Conservation (phyloP, 2,329 filamentous ascomycete genomes). For the Ceratocystis huliohia region DNA sequence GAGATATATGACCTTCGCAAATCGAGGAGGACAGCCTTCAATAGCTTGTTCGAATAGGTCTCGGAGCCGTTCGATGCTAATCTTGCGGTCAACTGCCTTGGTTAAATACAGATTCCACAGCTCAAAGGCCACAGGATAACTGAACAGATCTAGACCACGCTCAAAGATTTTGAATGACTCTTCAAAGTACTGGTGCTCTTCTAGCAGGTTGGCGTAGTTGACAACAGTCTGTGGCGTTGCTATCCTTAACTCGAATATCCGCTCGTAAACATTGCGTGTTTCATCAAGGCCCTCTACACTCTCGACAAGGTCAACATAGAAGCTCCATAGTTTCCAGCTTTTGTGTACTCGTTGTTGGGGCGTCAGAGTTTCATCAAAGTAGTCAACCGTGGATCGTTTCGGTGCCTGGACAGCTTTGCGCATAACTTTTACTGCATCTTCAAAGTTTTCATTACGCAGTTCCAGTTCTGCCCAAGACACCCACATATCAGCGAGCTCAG, state of each 20-base stretch:
- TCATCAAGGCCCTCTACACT: conserved; percentile 85
- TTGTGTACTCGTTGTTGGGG: conserved; percentile 97
- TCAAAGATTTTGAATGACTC: conserved; percentile 98
- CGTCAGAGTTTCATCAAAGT: conserved; percentile 87
- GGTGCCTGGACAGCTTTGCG: conserved; percentile 94
- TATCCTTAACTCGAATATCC: conserved; percentile 95
- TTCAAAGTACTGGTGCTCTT: conserved; percentile 90
- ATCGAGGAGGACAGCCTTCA: conserved; percentile 86
- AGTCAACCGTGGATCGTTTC: conserved; percentile 95
- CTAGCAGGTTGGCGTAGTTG: conserved; percentile 91
- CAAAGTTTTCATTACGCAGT: conserved; percentile 87
- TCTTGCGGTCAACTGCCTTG: conserved; percentile 91
- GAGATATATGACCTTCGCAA: conserved; percentile 88
- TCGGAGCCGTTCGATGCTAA: conserved; percentile 82
- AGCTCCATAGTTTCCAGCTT: conserved; percentile 98
- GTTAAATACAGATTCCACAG: conserved; percentile 97
- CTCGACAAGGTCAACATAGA: conserved; percentile 96
- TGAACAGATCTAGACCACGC: conserved; percentile 92
- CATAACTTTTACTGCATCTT: conserved; percentile 90
- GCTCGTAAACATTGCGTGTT: conserved; percentile 86
- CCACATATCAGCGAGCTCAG: conserved; percentile 95
- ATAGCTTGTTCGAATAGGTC: conserved; percentile 96
- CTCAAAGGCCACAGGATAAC: conserved; percentile 94
- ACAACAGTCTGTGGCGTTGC: conserved; percentile 96
- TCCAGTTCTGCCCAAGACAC: conserved; percentile 99